A percentile compares a stretch with the other conserved stretches of the same genome.
phyloP scores from a whole-genome alignment of 441 rosid genomes.

The Populus hybrid region DNA sequence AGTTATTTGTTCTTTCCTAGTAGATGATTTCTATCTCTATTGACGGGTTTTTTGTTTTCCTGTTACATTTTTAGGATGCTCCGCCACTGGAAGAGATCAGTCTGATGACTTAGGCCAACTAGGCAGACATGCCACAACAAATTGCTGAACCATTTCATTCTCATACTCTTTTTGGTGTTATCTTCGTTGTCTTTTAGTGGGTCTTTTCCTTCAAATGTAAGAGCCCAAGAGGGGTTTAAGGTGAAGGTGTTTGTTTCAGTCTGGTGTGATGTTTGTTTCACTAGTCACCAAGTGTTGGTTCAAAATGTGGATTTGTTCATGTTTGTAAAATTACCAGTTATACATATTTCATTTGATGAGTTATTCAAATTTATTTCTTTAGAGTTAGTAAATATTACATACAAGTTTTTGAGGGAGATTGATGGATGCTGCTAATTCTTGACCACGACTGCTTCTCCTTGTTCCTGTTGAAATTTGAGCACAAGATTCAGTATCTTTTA shows the following conservation, averaged over 20 bases:
- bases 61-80: constrained; percentile 26
- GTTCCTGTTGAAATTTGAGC: no score
- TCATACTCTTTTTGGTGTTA: constrained; percentile 17
- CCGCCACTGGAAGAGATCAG: constrained; percentile 26
- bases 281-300: background rate
- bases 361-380: background rate
- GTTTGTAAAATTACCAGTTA: background rate
- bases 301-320: background rate
- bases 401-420: no score
- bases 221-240: constrained; percentile 13
- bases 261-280: background rate
- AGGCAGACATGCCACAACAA: constrained; percentile 4
- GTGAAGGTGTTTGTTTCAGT: background rate
- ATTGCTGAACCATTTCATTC: constrained; percentile 10
- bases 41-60: background rate
- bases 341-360: constrained; percentile 1
- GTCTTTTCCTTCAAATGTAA: constrained; percentile 28
- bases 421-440: no score
- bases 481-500: no score
- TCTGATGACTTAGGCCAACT: constrained; percentile 19
- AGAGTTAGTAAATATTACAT: background rate
- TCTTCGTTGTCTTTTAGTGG: constrained; percentile 21
- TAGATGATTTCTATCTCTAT: background rate
- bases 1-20: background rate
- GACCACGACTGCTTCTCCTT: no score